Evolutionary conservation across 1,284 basidiomycete species (phyloP), one percentile per base, ranked within the genome.

Genomic region (Boletus semigastroideus): DNA sequence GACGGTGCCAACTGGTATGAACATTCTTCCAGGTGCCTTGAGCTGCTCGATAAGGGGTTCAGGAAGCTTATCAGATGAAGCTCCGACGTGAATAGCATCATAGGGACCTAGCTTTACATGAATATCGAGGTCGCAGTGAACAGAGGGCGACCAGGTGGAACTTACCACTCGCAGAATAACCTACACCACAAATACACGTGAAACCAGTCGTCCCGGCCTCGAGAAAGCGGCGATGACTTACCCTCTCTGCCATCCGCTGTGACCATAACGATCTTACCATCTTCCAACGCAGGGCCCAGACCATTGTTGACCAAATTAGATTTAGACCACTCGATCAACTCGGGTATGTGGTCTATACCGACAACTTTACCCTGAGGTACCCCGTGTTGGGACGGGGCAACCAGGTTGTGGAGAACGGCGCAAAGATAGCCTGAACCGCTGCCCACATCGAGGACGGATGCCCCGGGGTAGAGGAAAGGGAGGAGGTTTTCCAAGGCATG

Each of bases 81-180:
- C 96, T 5, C 96, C 96, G 19, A 98, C 96, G 62, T 99, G 96
- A 43, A 98, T 98, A 0, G 84, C 89, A 58, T 92, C 82, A 67
- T 88, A 97, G 0, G 92, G 92, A 0, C 83, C 93, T 80, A 22
- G 22, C 5, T 22, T 22, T 22, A 28, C 43, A 39, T 10, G 30
- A 36, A 12, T n/a, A 27, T 49, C 19, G 31, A 22, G 39, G 17
- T 11, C 10, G 19, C 1, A 19, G 28, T 30, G 7, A n/a, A n/a
- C 27, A 16, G 10, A 42, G n/a, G 13, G 2, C 12, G 13, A 44
- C 11, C 6, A 13, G 16, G 8, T 11, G 19, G 5, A n/a, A 56
- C 62, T 48, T 19, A 68, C 70, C 71, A 14, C 50, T 58, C 12
- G 55, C 51, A n/a, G 57, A 39, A 46, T 69, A 65, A n/a, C 72